A percentile compares a stretch with the other conserved stretches of the same genome.
phyloP scores from a whole-genome alignment of 2,329 filamentous ascomycete species.

The Pseudocercospora cruenta region DNA sequence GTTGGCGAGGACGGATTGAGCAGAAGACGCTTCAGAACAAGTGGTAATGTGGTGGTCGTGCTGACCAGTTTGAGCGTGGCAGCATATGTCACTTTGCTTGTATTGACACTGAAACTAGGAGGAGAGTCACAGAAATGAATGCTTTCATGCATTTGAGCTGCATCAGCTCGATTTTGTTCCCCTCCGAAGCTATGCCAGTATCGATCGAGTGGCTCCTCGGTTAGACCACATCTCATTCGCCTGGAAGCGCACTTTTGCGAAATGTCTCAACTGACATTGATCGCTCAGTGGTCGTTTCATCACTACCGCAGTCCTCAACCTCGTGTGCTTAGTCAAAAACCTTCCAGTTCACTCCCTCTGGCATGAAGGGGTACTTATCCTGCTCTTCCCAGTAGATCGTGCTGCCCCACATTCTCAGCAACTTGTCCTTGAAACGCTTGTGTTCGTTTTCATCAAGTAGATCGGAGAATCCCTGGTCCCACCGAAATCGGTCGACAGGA shows the following conservation, averaged over 20 bases:
- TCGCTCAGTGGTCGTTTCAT: no score
- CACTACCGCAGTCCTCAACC: no score
- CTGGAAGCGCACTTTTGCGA: no score
- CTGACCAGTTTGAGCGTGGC: conserved; percentile 65
- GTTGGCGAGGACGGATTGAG: conserved; percentile 63
- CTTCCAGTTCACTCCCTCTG: not conserved
- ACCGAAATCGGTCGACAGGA: not conserved
- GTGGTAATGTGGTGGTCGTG: conserved; percentile 67
- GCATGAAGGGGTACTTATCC: not conserved
- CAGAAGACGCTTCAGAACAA: conserved; percentile 64
- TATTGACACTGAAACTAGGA: conserved; percentile 58
- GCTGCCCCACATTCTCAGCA: not conserved
- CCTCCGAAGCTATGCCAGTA: no score
- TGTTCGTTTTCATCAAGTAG: not conserved
- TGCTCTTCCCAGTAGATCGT: not conserved
- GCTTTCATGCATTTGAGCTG: not conserved
- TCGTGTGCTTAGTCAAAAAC: not conserved
- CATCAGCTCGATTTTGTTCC: not conserved
- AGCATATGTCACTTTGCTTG: conserved; percentile 63
- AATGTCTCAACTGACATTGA: no score
- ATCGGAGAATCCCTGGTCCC: no score
- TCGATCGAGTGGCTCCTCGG: no score
- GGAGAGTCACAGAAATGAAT: not conserved
- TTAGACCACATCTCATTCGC: no score
- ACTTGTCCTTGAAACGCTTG: not conserved